phyloP scores from a whole-genome alignment of 805 yeast genomes.

The Candida cerambycidarum region DNA sequence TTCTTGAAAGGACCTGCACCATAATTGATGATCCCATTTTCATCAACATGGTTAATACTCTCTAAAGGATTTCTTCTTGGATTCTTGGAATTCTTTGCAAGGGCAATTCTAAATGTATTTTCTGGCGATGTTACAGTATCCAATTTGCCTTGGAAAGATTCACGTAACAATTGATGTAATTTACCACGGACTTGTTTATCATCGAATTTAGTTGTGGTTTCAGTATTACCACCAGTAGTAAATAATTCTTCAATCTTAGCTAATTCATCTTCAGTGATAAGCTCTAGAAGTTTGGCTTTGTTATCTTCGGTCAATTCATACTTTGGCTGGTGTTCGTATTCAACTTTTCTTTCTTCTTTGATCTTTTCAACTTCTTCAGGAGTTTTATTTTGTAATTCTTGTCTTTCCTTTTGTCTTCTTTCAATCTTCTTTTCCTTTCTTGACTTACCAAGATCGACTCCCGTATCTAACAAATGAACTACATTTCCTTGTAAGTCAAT shows the following conservation, averaged over 20 bases:
- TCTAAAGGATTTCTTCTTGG: conserved; percentile 42
- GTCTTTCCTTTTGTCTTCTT: conserved; percentile 39
- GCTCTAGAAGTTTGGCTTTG: conserved; percentile 45
- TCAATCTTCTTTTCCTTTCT: conserved; percentile 50
- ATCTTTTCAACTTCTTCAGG: conserved; percentile 33
- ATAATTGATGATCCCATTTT: conserved; percentile 59
- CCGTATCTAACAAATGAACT: conserved; percentile 72
- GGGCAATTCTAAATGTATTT: conserved; percentile 63
- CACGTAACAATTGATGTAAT: conserved; percentile 74
- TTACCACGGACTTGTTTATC: conserved; percentile 76
- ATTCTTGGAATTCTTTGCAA: conserved; percentile 42
- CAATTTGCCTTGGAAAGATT: conserved; percentile 67
- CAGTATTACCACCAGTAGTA: conserved; percentile 54
- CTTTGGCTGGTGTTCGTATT: conserved; percentile 26
- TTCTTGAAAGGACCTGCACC: conserved; percentile 72
- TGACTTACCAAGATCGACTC: conserved; percentile 49
- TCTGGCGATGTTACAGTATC: conserved; percentile 76
- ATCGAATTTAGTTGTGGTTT: conserved; percentile 53
- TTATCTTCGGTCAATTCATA: conserved; percentile 49
- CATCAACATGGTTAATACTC: conserved; percentile 40
- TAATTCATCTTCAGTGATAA: conserved; percentile 64
- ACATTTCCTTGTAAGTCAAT: conserved; percentile 68
- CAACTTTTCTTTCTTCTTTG: conserved; percentile 16
- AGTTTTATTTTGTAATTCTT: conserved; percentile 28
- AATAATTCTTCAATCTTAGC: conserved; percentile 54